These are phyloP conservation scores for Odontarrhena argentea DNA, from an alignment of 345 rosid genomes.

Conservation along the genomic window DNA sequence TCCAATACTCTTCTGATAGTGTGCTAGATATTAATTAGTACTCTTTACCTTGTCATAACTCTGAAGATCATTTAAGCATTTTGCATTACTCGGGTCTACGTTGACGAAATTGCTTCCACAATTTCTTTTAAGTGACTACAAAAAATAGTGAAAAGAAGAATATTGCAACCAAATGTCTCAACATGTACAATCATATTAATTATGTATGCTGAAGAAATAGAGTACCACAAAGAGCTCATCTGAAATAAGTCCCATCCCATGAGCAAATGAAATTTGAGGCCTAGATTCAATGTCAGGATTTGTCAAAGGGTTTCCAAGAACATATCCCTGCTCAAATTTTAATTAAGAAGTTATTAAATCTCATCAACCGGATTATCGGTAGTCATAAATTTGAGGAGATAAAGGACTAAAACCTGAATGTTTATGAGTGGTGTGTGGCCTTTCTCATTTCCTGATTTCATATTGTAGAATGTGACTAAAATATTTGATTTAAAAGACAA, in stretches of 20 bases:
- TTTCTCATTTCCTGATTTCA: constrained; percentile 60
- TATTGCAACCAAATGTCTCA: constrained; percentile 4
- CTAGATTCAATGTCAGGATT: neutral
- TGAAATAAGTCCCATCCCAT: constrained; percentile 40
- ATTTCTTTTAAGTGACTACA: constrained; percentile 35
- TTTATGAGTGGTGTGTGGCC: constrained; percentile 51
- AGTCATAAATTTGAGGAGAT: neutral
- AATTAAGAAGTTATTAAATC: neutral
- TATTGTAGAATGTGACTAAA: constrained; percentile 17
- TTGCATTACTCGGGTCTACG: constrained; percentile 35
- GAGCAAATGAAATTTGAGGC: constrained; percentile 27
- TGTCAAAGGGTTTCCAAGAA: constrained; percentile 37
- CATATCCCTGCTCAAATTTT: constrained; percentile 35
- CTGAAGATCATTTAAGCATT: constrained; percentile 31
- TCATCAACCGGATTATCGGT: constrained; percentile 5
- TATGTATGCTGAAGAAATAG: neutral
- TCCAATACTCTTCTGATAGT: neutral
- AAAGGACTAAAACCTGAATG: constrained; percentile 51
- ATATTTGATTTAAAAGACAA: neutral
- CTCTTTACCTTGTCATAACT: constrained; percentile 17
- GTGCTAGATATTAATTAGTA: neutral
- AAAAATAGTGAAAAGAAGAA: neutral
- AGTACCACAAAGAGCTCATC: constrained; percentile 37
- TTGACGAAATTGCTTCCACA: constrained; percentile 32
- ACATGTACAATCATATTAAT: neutral